Evolutionary conservation across 257 asterid species (phyloP), one percentile per base, ranked within the genome.

Genomic region (Paulownia fortunei): DNA sequence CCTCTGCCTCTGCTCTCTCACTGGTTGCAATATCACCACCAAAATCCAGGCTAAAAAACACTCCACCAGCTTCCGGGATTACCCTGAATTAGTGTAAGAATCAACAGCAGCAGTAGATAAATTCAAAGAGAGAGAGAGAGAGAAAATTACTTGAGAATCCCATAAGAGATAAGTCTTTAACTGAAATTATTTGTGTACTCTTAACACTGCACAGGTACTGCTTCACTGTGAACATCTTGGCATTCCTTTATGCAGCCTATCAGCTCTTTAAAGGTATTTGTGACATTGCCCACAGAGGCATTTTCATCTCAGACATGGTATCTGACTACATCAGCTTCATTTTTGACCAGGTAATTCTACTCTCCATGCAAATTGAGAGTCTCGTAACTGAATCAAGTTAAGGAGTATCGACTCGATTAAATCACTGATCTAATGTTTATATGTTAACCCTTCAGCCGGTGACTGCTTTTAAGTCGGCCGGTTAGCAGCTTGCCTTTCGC

Each of bases 241-340:
- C 64, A 69, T 87, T 82, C 67, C 12, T 74, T 30, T 86, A 87
- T 76, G 77, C 88, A 47, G 88, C 80, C 36, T 89, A 78, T 81
- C 92, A 89, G 77, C 89, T 87, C 78, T 87, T 81, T 52, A 87
- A 89, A 58, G 83, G 94, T 12, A 78, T 87, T 59, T 89, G 84
- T 62, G 90, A 89, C 82, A 82, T 85, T 12, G 85, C 85, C 49
- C 81, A 86, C 34, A 77, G 88, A 83, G 94, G 94, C 27, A 59
- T 90, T 77, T 70, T 86, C 82, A 76, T 90, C 77, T 83, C 92
- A 15, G 92, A 92, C 39, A 84, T 0, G 89, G 78, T 85, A 39
- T 87, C 96, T n/a, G 97, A 92, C 60, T 88, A 86, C 81, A 79
- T 82, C 77, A 87, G 86, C 87, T 90, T 92, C 87, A 78, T 86